These are phyloP conservation scores for Cordyceps cateniannulata DNA, from an alignment of 2,329 filamentous ascomycete genomes.

Conservation along the genomic window DNA sequence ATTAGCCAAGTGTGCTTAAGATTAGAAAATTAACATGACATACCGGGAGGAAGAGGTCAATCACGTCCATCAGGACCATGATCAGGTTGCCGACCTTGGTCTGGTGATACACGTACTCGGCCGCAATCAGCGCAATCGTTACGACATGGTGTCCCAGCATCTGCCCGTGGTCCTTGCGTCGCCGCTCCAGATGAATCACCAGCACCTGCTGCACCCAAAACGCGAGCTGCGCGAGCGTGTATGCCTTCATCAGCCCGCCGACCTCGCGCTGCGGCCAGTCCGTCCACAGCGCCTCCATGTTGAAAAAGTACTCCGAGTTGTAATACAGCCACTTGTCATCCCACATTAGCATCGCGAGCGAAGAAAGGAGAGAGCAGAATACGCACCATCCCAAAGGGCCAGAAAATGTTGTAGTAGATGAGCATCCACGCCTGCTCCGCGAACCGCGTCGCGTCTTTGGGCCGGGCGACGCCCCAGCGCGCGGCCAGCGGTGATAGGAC, in stretches of 20 bases:
- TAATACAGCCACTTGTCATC: slow-evolving; percentile 65
- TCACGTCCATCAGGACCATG: slow-evolving; percentile 86
- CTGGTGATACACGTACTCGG: slow-evolving; percentile 80
- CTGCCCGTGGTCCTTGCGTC: slow-evolving; percentile 88
- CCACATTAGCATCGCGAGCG: not conserved
- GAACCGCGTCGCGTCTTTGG: slow-evolving; percentile 74
- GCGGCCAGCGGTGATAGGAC: slow-evolving; percentile 71
- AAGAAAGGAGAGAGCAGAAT: slow-evolving; percentile 10
- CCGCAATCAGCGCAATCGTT: slow-evolving; percentile 74
- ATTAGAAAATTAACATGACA: no score
- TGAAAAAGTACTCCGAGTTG: slow-evolving; percentile 72
- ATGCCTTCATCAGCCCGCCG: slow-evolving; percentile 39
- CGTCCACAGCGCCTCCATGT: slow-evolving; percentile 73
- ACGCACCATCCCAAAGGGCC: slow-evolving; percentile 74
- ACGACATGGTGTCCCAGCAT: slow-evolving; percentile 95
- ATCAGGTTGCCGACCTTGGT: slow-evolving; percentile 85
- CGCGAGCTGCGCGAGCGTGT: slow-evolving; percentile 75
- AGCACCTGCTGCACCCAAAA: slow-evolving; percentile 95
- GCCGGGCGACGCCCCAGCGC: slow-evolving; percentile 63
- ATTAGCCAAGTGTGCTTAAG: not conserved
- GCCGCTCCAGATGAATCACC: slow-evolving; percentile 89
- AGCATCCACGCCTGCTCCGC: slow-evolving; percentile 92
- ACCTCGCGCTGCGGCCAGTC: slow-evolving; percentile 77
- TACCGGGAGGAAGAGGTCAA: slow-evolving; percentile 83
- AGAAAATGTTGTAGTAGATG: slow-evolving; percentile 75